Conservation (phyloP, 352 stramenopile genomes). For the Phytophthora niederhauseri region DNA sequence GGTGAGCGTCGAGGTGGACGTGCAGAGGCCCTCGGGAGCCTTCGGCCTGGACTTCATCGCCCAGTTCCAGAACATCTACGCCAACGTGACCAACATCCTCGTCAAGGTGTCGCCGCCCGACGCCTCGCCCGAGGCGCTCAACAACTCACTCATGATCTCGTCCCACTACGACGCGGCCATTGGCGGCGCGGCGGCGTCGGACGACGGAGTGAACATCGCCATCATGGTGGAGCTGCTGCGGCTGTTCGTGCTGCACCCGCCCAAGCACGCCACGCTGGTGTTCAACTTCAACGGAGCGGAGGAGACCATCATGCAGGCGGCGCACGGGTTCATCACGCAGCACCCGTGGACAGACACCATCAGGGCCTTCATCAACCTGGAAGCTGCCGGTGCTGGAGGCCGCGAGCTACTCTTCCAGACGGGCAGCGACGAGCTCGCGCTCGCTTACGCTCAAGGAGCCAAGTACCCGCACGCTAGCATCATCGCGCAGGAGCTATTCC, state of each 20-base stretch:
- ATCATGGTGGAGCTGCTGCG: conserved; percentile 82
- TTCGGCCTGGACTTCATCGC: conserved; percentile 82
- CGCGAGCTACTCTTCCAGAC: conserved; percentile 83
- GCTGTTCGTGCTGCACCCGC: conserved; percentile 47
- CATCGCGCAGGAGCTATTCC: conserved; percentile 80
- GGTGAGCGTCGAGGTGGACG: conserved; percentile 59
- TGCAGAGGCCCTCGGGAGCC: conserved; percentile 69
- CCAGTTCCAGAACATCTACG: conserved; percentile 88
- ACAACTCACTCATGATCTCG: conserved; percentile 74
- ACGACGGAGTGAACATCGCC: conserved; percentile 81
- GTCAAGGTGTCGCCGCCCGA: conserved; percentile 55
- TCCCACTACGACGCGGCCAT: conserved; percentile 84
- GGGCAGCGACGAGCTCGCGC: conserved; percentile 70
- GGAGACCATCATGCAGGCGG: conserved; percentile 81
- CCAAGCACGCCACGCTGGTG: conserved; percentile 55
- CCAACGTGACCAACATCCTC: conserved; percentile 85
- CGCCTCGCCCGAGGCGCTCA: conserved; percentile 34
- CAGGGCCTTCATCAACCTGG: conserved; percentile 80
- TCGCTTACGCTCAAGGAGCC: conserved; percentile 74
- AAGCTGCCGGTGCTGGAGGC: conserved; percentile 70
- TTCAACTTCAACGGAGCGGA: conserved; percentile 88
- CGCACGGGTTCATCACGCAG: conserved; percentile 84
- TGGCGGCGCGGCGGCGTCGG: conserved; percentile 67
- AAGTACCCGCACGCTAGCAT: conserved; percentile 80
- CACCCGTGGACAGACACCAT: conserved; percentile 76